phyloP scores from a whole-genome alignment of 2,329 filamentous ascomycete species.

The Ramichloridium luteum region DNA sequence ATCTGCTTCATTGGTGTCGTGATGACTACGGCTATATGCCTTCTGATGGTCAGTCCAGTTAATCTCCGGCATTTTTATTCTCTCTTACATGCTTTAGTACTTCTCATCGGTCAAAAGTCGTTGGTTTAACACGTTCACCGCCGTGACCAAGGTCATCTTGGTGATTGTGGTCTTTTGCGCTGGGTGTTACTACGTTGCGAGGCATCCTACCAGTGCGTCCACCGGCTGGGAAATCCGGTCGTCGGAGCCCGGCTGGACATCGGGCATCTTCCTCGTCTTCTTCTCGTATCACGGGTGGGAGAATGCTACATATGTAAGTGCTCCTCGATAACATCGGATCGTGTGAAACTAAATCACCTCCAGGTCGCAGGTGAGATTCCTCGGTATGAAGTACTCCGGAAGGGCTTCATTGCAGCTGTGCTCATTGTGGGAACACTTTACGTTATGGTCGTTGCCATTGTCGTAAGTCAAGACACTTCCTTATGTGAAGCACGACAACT shows the following conservation, averaged over 20 bases:
- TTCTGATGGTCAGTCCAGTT: no score
- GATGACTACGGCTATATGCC: conserved; percentile 4
- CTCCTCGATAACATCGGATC: no score
- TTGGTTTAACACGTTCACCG: conserved; percentile 6
- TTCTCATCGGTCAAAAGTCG: conserved; percentile 4
- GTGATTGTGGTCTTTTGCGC: conserved; percentile 5
- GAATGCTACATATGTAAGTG: conserved; percentile 7
- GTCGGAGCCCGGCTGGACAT: conserved; percentile 2
- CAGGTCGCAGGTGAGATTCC: conserved; percentile 7
- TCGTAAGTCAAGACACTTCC: no score
- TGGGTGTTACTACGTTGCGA: conserved; percentile 3
- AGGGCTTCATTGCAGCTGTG: conserved; percentile 6
- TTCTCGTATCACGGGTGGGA: conserved; percentile 10
- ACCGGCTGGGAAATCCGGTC: neutral
- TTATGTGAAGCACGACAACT: no score
- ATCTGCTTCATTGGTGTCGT: conserved; percentile 5
- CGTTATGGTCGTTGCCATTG: conserved; percentile 3
- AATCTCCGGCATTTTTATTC: no score
- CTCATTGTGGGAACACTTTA: conserved; percentile 5
- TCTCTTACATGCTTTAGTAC: no score
- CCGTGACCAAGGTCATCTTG: conserved; percentile 7
- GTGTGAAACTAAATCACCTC: no score
- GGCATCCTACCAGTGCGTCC: neutral
- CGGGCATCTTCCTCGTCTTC: conserved; percentile 7
- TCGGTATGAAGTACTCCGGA: conserved; percentile 3